Percentiles rank a stretch among this genome's conserved stretches.
phyloP scores from a whole-genome alignment of 345 rosid species.

The Euphorbia tirucalli region DNA sequence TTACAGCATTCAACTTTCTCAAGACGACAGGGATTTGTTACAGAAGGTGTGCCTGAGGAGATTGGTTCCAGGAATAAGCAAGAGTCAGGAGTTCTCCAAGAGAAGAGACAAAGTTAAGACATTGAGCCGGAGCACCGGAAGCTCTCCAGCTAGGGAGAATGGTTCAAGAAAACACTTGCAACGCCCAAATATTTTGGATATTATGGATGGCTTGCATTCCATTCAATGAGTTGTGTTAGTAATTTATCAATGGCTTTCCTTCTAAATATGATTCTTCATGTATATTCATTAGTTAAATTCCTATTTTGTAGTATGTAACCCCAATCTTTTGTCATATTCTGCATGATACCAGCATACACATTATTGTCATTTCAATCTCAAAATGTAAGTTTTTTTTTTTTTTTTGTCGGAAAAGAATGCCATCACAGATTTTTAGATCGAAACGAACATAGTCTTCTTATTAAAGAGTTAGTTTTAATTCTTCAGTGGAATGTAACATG shows the following conservation, averaged over 20 bases:
- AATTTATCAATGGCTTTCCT: not conserved
- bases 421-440: too few relatives aligned
- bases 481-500: too few relatives aligned
- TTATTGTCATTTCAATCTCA: not conserved
- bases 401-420: too few relatives aligned
- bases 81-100: constrained; percentile 67
- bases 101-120: constrained; percentile 41
- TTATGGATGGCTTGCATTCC: constrained; percentile 28
- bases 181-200: constrained; percentile 18
- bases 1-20: constrained; percentile 42
- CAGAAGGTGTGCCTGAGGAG: constrained; percentile 44
- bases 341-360: not conserved
- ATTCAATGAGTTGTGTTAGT: not conserved
- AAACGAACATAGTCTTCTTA: too few relatives aligned
- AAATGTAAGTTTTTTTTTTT: too few relatives aligned
- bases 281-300: constrained; percentile 7
- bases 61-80: constrained; percentile 60
- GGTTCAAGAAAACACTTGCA: constrained; percentile 6
- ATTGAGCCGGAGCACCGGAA: constrained; percentile 62
- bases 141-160: constrained; percentile 42
- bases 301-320: constrained; percentile 5
- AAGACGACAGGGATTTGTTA: constrained; percentile 60
- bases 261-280: not conserved
- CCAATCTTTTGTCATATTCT: not conserved
- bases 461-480: too few relatives aligned